phyloP scores from a whole-genome alignment of 176 grass and related monocot genomes.

The Rhynchospora tenuis region DNA sequence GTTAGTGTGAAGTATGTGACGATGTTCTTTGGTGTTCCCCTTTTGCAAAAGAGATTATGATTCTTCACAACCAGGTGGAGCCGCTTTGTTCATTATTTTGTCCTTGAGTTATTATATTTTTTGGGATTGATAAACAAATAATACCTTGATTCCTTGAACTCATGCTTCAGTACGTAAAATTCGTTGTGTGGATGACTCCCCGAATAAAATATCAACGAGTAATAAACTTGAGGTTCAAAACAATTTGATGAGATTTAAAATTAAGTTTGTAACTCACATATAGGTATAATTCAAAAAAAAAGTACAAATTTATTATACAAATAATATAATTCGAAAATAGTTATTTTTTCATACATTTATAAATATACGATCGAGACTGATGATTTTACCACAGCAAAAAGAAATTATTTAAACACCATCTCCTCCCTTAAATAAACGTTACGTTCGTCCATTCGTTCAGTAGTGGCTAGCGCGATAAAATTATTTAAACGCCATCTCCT shows the following conservation, averaged over 20 bases:
- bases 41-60: neutral
- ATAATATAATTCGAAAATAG: neutral
- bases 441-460: too few relatives aligned
- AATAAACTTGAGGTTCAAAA: too few relatives aligned
- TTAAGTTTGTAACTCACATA: neutral
- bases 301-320: neutral
- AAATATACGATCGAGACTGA: neutral
- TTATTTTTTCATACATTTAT: too few relatives aligned
- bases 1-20: neutral
- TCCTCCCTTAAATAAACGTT: too few relatives aligned
- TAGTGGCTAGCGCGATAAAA: too few relatives aligned
- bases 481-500: too few relatives aligned
- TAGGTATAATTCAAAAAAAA: neutral
- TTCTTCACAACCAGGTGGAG: conserved; percentile 3
- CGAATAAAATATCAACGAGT: neutral
- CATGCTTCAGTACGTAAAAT: neutral
- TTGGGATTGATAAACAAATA: conserved; percentile 7
- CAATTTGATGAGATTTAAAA: neutral
- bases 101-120: neutral
- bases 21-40: neutral
- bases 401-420: too few relatives aligned
- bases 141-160: neutral
- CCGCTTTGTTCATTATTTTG: neutral
- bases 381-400: too few relatives aligned
- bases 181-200: neutral